Evolutionary conservation across 192 early-diverging fungal genomes (phyloP).

Genomic region (Paraglomus brasilianum): DNA sequence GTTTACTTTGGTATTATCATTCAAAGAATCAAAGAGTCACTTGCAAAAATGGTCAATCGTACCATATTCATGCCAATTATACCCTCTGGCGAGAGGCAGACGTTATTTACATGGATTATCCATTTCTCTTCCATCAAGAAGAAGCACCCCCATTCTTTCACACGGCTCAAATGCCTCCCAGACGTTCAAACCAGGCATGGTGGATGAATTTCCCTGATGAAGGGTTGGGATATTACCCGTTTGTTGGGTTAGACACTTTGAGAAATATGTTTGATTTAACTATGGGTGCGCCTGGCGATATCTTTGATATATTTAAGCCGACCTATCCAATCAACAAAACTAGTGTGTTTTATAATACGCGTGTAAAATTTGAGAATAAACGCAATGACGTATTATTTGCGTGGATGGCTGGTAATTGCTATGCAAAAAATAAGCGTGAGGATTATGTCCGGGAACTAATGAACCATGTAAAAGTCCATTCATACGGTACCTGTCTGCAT

Average conservation of each 20-base stretch:
- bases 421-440: constrained; percentile 13
- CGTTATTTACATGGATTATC: constrained; percentile 22
- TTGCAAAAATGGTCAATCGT: too few relatives aligned
- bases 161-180: constrained; percentile 10
- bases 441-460: not conserved
- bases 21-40: constrained; percentile 1
- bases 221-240: constrained; percentile 4
- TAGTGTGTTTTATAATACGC: too few relatives aligned
- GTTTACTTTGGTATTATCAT: not conserved
- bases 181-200: constrained; percentile 15
- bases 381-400: constrained; percentile 17
- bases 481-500: constrained; percentile 16
- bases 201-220: constrained; percentile 7
- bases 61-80: too few relatives aligned
- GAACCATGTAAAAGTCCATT: constrained; percentile 20
- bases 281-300: constrained; percentile 23
- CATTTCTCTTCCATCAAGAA: not conserved
- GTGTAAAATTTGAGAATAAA: constrained; percentile 25
- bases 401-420: constrained; percentile 27
- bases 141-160: constrained; percentile 11
- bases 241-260: not conserved
- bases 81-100: constrained; percentile 26
- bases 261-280: constrained; percentile 28
- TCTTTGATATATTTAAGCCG: constrained; percentile 25
- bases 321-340: constrained; percentile 13